Percentiles rank a stretch among this genome's conserved stretches.
Conservation (phyloP, 371 early-diverging fungal genomes). For the Dinochytrium kinnereticum region DNA sequence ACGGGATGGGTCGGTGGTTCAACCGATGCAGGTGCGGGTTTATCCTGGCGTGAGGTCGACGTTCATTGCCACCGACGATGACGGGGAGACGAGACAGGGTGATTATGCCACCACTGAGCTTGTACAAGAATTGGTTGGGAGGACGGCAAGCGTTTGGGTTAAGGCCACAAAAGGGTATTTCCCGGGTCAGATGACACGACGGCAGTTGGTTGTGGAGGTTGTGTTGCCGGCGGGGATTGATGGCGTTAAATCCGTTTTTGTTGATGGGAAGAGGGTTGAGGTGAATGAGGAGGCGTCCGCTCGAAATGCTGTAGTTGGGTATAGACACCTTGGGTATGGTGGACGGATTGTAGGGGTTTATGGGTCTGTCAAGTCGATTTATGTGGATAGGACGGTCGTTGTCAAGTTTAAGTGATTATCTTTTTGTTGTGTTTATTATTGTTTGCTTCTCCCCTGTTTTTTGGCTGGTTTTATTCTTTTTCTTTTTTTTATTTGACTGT, state of each 20-base stretch:
- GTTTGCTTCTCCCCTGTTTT: neutral
- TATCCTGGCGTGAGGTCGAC: conserved; percentile 11
- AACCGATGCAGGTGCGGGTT: conserved; percentile 10
- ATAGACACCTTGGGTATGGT: neutral
- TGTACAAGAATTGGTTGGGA: neutral
- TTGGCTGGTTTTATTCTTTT: neutral
- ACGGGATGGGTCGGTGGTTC: conserved; percentile 11
- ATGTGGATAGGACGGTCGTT: neutral
- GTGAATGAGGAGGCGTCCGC: neutral
- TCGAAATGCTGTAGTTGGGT: neutral
- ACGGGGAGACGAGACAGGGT: conserved; percentile 22
- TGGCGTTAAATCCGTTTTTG: conserved; percentile 12
- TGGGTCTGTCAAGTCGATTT: conserved; percentile 2
- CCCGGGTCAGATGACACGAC: neutral
- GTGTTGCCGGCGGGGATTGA: conserved; percentile 14
- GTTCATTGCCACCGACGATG: conserved; percentile 25
- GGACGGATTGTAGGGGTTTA: conserved; percentile 2
- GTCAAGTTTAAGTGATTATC: neutral
- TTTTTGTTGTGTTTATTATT: neutral
- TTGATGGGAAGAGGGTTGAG: conserved; percentile 2
- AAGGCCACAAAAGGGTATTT: conserved; percentile 15
- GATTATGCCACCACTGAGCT: conserved; percentile 10
- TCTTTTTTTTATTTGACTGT: neutral
- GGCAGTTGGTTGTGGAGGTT: conserved; percentile 25
- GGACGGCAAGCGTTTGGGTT: conserved; percentile 12